Base-by-base conservation (phyloP, 352 stramenopile genomes). In the Pythium volutum region DNA sequence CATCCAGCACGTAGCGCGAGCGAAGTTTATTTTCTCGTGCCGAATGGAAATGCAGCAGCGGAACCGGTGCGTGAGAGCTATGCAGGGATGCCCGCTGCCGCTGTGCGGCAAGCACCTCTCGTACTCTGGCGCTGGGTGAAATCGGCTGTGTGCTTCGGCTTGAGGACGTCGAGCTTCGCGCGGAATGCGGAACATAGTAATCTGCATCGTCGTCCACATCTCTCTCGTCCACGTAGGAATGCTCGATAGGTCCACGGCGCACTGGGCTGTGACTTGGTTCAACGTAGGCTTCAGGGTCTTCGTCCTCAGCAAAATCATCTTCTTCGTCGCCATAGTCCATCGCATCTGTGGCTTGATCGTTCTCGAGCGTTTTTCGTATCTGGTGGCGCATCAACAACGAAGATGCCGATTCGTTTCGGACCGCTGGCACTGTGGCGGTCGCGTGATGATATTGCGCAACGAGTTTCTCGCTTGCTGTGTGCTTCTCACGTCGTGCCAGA, bases 381-480 rank as follows among this genome's bases (percentile, higher is more conserved):
- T 66, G 59, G 45, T 73, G 66, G 3, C 55, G 48, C 14, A 59
- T 52, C 10, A 88, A 50, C 33, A 88, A 48, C 26, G 70, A 55
- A n/a, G 78, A 84, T 12, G 74, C 78, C 7, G 73, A 27, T 16
- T 86, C 75, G 36, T 86, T 88, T 14, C 75, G 57, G 20, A 56
- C 70, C 5, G 70, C 55, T 20, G 75, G 79, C 4, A 52, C 42
- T 2, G 46, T 39, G 46, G 20, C 29, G 23, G 55, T 18, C 2
- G 41, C 69, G 27, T 80, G 65, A 25, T 75, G 76, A 25, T 92
- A 92, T 29, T 77, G 74, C 3, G 69, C 70, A 43, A 92, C 87
- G 26, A 89, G 27, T 50, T 50, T 46, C 9, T 75, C 70, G 25
- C 83, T 84, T 7, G 27, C 42, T n/a, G 76, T 53, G 20, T 89